Base-by-base conservation (phyloP, 208 protist genomes). In the Angomonas ambiguus region DNA sequence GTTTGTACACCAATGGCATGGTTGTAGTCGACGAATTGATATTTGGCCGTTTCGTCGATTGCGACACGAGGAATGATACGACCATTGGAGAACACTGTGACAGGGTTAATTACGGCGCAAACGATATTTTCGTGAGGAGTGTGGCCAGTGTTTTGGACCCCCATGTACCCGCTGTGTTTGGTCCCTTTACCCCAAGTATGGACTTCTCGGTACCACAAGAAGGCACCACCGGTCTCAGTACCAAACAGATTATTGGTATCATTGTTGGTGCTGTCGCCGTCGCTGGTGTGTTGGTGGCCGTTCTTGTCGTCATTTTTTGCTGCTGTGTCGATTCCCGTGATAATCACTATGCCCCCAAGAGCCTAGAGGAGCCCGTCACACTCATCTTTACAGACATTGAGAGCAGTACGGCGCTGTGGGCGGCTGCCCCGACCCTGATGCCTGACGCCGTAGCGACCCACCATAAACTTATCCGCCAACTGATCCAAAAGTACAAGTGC, bases 331-430 rank as follows among this genome's bases (percentile, higher is more conserved):
- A 68, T 27, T 41, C 51, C 16, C 76, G 79, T 30, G 60, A 86
- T 76, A 85, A 83, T 71, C 33, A 62, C 41, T 64, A 70, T 53
- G 81, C 81, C 0, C 83, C 76, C n/a, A 86, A 81, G 68, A 62
- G 82, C 16, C 24, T 4, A 11, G n/a, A 25, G 5, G 66, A 74
- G 22, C 79, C 79, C 34, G 74, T 88, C 42, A 84, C 84, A 31
- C 74, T 93, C 5, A 32, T 90, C 42, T 91, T 93, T 71, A 91
- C 85, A 27, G 87, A 91, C 69, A 80, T 91, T 60, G 79, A 91
- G 72, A 83, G 80, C 76, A 89, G 79, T 74, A 92, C 88, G 22
- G 85, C 79, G 41, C 62, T 94, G 69, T 93, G 87, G 85, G 82
- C 80, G n/a, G 72, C 62, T 32, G 41, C 74, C 34, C 79, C 87